phyloP scores from a whole-genome alignment of 257 asterid genomes.

The Vinca minor region DNA sequence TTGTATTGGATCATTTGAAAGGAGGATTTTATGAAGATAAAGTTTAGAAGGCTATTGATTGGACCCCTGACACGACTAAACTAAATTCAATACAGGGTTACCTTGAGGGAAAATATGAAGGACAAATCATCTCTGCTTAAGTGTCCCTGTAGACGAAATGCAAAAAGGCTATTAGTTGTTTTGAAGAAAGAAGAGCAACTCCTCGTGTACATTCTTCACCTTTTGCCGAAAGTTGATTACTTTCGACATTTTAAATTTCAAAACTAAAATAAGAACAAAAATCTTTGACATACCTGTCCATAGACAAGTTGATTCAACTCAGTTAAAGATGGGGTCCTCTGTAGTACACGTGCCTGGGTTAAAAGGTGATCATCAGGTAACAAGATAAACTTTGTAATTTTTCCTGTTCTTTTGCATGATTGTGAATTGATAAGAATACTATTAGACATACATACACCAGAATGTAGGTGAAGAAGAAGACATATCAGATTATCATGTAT shows the following conservation, averaged over 20 bases:
- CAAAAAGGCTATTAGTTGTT: constrained; percentile 5
- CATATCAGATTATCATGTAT: too few species aligned
- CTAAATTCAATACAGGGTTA: constrained; percentile 18
- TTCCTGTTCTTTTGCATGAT: background rate
- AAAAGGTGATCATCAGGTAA: background rate
- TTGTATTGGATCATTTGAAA: background rate
- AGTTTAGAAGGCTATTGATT: background rate
- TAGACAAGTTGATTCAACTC: constrained; percentile 76
- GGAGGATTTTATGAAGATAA: background rate
- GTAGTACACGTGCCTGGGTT: constrained; percentile 65
- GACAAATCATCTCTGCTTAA: constrained; percentile 76
- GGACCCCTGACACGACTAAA: background rate
- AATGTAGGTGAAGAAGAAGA: too few species aligned
- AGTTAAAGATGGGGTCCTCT: constrained; percentile 80
- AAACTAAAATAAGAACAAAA: constrained; percentile 12
- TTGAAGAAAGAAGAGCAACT: background rate
- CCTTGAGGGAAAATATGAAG: constrained; percentile 85
- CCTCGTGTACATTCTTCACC: constrained; percentile 5
- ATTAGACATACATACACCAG: too few species aligned
- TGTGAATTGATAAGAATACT: background rate
- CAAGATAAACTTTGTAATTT: background rate
- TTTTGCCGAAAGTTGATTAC: background rate
- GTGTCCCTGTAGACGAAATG: constrained; percentile 57
- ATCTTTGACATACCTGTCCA: constrained; percentile 61
- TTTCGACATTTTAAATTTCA: constrained; percentile 1